Evolutionary conservation across 352 stramenopile species (phyloP).

Genomic region (Blastocystis sp.): DNA sequence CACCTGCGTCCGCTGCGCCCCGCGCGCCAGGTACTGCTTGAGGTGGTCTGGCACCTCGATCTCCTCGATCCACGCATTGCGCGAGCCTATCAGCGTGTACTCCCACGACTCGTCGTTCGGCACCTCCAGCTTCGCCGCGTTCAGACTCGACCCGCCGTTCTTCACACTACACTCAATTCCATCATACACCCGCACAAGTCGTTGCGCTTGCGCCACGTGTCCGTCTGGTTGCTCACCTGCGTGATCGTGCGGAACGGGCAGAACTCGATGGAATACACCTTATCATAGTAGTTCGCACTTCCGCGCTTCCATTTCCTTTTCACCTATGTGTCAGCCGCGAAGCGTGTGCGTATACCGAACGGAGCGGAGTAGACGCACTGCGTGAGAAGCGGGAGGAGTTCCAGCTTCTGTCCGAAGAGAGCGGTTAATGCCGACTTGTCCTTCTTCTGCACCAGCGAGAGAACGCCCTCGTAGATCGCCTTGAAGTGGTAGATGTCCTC

Average conservation of each 20-base stretch:
- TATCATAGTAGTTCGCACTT: constrained; percentile 35
- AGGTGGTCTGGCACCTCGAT: constrained; percentile 27
- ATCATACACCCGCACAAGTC: not conserved
- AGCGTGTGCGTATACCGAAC: not conserved
- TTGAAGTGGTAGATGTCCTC: constrained; percentile 18
- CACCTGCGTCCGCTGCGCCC: not conserved
- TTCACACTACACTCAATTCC: constrained; percentile 13
- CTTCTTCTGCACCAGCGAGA: not conserved
- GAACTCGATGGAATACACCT: constrained; percentile 59
- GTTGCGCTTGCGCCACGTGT: constrained; percentile 54
- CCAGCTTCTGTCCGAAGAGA: constrained; percentile 11
- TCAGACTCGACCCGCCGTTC: constrained; percentile 9
- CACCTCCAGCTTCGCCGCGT: constrained; percentile 12
- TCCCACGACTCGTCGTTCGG: constrained; percentile 34
- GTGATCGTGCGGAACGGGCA: constrained; percentile 41
- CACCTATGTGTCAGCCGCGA: constrained; percentile 16
- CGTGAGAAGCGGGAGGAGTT: constrained; percentile 22
- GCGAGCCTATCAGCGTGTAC: constrained; percentile 30
- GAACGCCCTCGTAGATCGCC: not conserved
- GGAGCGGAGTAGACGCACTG: constrained; percentile 36
- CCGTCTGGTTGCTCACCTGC: constrained; percentile 45
- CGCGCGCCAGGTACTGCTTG: not conserved
- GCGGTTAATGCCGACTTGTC: not conserved
- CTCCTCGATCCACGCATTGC: constrained; percentile 51
- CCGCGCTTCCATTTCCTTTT: constrained; percentile 56